Conservation (phyloP, 2,329 filamentous ascomycete genomes). For the Colletotrichum salicis region DNA sequence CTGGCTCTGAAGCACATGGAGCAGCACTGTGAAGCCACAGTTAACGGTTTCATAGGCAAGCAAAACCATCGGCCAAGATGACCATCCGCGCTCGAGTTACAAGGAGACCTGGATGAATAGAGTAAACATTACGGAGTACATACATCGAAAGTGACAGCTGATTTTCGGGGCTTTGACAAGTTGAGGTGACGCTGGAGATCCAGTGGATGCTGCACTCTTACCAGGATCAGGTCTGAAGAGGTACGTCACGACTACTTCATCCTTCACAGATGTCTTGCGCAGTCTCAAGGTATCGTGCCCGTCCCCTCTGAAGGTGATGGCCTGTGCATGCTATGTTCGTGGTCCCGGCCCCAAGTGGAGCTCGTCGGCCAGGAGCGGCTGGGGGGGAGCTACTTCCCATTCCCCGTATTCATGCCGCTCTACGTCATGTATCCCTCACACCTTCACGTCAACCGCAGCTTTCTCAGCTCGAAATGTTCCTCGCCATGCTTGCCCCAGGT, state of each 20-base stretch:
- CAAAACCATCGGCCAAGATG: neutral
- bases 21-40: neutral
- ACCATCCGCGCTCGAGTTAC: neutral
- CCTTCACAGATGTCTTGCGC: neutral
- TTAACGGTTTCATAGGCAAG: neutral
- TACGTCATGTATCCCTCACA: constrained; percentile 44
- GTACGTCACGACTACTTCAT: neutral
- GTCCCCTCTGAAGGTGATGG: constrained; percentile 15
- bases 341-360: constrained; percentile 7
- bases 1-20: neutral
- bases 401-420: constrained; percentile 38
- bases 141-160: constrained; percentile 1
- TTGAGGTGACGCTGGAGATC: constrained; percentile 7
- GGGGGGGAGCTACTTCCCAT: constrained; percentile 34
- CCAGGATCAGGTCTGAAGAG: neutral
- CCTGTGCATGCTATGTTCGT: constrained; percentile 6
- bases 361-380: constrained; percentile 18
- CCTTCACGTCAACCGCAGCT: constrained; percentile 16
- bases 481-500: neutral
- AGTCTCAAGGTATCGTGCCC: neutral
- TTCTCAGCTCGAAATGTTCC: constrained; percentile 17
- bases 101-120: neutral
- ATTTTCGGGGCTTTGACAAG: constrained; percentile 15
- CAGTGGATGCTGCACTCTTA: neutral
- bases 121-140: neutral